These are phyloP conservation scores for Lepidium sativum DNA, from an alignment of 345 rosid species.

Conservation along the genomic window DNA sequence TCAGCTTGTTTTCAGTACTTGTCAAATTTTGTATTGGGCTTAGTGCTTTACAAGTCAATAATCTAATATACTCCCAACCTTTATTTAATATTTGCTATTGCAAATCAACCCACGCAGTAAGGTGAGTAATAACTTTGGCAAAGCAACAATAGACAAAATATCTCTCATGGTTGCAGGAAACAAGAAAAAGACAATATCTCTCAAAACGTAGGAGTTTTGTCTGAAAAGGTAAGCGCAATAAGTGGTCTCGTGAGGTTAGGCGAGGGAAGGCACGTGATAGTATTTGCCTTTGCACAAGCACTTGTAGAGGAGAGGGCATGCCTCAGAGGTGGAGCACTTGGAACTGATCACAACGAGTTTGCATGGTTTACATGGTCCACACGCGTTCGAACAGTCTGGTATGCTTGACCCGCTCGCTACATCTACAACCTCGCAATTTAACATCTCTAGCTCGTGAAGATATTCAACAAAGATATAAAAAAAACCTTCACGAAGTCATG, in stretches of 20 bases:
- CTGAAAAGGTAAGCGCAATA: no score
- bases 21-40: neutral
- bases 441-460: no score
- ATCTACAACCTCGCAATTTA: slow-evolving; percentile 10
- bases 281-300: slow-evolving; percentile 85
- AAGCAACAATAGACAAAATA: neutral
- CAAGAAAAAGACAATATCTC: neutral
- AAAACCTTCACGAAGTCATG: no score
- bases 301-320: slow-evolving; percentile 79
- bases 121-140: neutral
- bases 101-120: neutral
- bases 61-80: neutral
- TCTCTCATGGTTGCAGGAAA: neutral
- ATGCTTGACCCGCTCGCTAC: slow-evolving; percentile 59
- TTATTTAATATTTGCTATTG: neutral
- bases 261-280: slow-evolving; percentile 64
- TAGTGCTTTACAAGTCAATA: slow-evolving; percentile 6
- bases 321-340: slow-evolving; percentile 60
- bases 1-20: neutral
- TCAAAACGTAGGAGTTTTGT: neutral
- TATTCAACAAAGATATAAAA: no score
- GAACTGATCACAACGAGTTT: slow-evolving; percentile 83
- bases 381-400: slow-evolving; percentile 90
- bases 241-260: slow-evolving; percentile 11
- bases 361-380: slow-evolving; percentile 93